Base-by-base conservation (phyloP, 495 filamentous ascomycete species). In the Annulohypoxylon stygium region DNA sequence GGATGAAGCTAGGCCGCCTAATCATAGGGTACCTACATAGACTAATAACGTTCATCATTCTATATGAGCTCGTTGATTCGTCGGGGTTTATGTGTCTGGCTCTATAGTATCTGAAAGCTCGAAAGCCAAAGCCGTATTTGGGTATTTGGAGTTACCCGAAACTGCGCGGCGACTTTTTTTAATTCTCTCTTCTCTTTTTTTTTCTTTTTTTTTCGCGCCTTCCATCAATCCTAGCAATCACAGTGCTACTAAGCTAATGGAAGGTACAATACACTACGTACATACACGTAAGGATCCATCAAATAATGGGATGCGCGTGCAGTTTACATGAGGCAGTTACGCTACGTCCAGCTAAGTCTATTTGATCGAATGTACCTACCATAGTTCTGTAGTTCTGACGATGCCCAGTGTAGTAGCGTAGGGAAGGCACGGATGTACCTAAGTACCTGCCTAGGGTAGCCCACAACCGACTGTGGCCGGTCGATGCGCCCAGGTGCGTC, bases 21-120 rank as follows among this genome's bases (percentile, higher is more conserved):
- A 71, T 43, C 39, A n/a, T 71, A 71, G 62, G 64, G 64, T 73
- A 73, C 70, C 70, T 73, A 73, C 70, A 73, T 72, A 58, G 65
- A 61, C 47, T 61, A 61, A 54, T 71, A 61, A 66, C 61, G 39
- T 67, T 61, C 54, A 67, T 62, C 47, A 58, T 47, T 50, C 55
- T 37, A 67, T 7, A 18, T 37, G 26, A 61, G 33, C 39, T 62
- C 37, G 61, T 48, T 71, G 47, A 72, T 67, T 72, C 58, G 70
- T 50, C 57, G 50, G 62, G 20, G 39, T 14, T 37, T 20, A 51
- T 60, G 53, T 53, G 63, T 39, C 16, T 69, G 36, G 3, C 7
- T 37, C 25, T 50, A 25, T 23, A 34, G 30, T 65, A 55, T 4
- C 30, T 16, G 33, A 23, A 23, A 37, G 33, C 5, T 37, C 33